phyloP scores from a whole-genome alignment of 2,329 filamentous ascomycete genomes.

The Talaromyces sp. region DNA sequence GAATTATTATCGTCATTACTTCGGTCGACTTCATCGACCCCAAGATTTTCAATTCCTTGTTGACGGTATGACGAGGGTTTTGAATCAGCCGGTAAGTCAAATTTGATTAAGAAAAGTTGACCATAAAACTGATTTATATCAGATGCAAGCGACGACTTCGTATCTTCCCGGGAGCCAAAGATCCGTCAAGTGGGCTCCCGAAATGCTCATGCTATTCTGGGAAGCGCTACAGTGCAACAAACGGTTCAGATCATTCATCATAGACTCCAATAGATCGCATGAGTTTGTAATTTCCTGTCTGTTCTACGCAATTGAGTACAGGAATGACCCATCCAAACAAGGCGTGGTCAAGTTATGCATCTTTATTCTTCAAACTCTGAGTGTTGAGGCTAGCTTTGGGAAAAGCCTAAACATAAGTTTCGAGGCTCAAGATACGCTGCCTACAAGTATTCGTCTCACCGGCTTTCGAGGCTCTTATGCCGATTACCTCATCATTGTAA shows the following conservation, averaged over 20 bases:
- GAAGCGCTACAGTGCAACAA: slow-evolving; percentile 97
- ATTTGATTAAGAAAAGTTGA: neutral
- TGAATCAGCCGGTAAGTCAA: slow-evolving; percentile 69
- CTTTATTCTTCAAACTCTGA: slow-evolving; percentile 93
- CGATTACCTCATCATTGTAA: slow-evolving; percentile 84
- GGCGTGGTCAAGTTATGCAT: slow-evolving; percentile 94
- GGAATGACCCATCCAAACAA: slow-evolving; percentile 79
- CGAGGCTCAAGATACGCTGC: slow-evolving; percentile 81
- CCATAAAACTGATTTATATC: slow-evolving; percentile 14
- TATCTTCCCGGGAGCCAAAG: slow-evolving; percentile 83
- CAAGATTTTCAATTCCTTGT: slow-evolving; percentile 98
- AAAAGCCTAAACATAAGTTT: slow-evolving; percentile 85
- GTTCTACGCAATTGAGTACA: slow-evolving; percentile 90
- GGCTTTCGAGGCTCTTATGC: slow-evolving; percentile 88
- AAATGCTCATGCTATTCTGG: slow-evolving; percentile 97
- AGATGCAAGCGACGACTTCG: slow-evolving; percentile 78
- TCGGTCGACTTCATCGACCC: slow-evolving; percentile 82
- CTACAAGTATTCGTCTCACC: slow-evolving; percentile 71
- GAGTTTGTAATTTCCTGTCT: slow-evolving; percentile 88
- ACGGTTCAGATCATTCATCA: slow-evolving; percentile 91
- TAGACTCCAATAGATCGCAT: slow-evolving; percentile 88
- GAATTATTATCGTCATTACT: slow-evolving; percentile 91
- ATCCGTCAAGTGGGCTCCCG: slow-evolving; percentile 79
- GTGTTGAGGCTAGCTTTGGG: slow-evolving; percentile 86
- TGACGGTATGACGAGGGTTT: slow-evolving; percentile 85